These are phyloP conservation scores for Neurospora sp. DNA, from an alignment of 495 filamentous ascomycete species.

Conservation along the genomic window DNA sequence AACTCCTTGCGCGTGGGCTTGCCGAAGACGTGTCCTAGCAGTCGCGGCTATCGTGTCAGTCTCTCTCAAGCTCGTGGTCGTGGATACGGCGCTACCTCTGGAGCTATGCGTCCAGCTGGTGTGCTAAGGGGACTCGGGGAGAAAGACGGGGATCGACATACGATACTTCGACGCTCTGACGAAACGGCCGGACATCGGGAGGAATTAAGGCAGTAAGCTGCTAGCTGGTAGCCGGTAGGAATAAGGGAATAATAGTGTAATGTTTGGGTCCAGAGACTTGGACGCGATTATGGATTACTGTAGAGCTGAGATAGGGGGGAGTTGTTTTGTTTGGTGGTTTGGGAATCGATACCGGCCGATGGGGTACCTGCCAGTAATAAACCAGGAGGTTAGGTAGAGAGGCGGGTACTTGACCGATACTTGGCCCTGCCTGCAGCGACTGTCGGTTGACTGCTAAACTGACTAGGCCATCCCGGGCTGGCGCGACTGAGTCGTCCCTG, in stretches of 20 bases:
- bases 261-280: background rate
- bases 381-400: background rate
- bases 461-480: background rate
- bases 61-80: slow-evolving; percentile 8
- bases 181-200: slow-evolving; percentile 85
- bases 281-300: background rate
- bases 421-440: background rate
- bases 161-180: slow-evolving; percentile 98
- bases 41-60: slow-evolving; percentile 17
- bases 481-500: background rate
- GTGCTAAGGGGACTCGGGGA: slow-evolving; percentile 3
- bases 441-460: background rate
- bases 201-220: background rate
- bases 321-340: background rate
- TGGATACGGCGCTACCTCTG: slow-evolving; percentile 7
- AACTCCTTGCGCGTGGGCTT: slow-evolving; percentile 82
- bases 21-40: slow-evolving; percentile 90
- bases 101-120: slow-evolving; percentile 8
- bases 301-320: background rate
- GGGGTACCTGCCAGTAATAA: background rate
- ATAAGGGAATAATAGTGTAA: background rate
- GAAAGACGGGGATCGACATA: slow-evolving; percentile 39
- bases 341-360: background rate
- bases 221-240: background rate
- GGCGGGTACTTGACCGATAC: background rate